Base-by-base conservation (phyloP, 2,329 filamentous ascomycete species). In the Alternaria sp. region DNA sequence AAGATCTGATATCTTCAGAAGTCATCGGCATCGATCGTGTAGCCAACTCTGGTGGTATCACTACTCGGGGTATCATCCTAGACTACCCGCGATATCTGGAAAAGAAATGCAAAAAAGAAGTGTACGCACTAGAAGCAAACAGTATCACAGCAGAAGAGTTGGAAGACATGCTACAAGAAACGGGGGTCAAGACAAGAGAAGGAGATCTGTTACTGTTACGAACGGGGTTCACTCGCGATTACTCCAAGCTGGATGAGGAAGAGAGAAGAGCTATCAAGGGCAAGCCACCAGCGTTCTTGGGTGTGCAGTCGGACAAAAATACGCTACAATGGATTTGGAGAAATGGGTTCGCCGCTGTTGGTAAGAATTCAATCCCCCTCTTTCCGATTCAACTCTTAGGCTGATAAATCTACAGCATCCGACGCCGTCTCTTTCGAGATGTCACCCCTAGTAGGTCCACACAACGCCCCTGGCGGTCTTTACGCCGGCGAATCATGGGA, bases 281-380 rank as follows among this genome's bases (percentile, higher is more conserved):
- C n/a, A 62, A 69, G 37, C 24, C 70, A 40, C 72, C 77, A 10
- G 56, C 68, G 13, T 79, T 77, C 54, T 62, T 80, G 28, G 81
- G 82, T 2, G 67, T 83, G 1, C 76, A 80, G 61, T 66, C 72
- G 7, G 73, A 69, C 3, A 66, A 64, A 29, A 77, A 73, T 4
- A 74, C 73, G 13, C 52, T 80, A 34, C 65, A 70, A 23, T 84
- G 80, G 80, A 72, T 84, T 26, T 84, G 82, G 82, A 78, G 80
- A 41, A 69, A 63, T 13, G 70, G 77, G 4, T 83, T 83, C 60
- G 76, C 77, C 0, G 82, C 82, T 11, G 80, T 82, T 49, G 55
- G 55, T 58, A 58, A 42, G 55, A 29, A 36, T 29, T 5, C 34
- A 36, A n/a, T 33, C 24, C 17, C 17, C 17, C 17, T 17, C 17